These are phyloP conservation scores for Monilinia fructigena DNA, from an alignment of 2,329 filamentous ascomycete genomes.

Conservation along the genomic window DNA sequence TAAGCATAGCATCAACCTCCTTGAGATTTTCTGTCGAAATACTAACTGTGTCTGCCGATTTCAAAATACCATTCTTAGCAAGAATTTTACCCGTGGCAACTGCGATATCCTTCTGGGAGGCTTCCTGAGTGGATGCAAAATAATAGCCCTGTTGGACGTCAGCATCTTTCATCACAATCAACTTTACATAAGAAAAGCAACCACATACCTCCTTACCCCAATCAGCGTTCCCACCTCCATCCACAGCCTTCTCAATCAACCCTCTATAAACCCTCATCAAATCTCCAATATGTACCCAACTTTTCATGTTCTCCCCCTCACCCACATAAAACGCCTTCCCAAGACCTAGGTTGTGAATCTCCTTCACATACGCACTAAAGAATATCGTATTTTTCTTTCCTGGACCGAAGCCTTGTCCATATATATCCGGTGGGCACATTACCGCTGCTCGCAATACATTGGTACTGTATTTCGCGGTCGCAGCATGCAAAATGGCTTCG, in stretches of 20 bases:
- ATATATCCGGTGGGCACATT: background rate
- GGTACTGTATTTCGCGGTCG: background rate
- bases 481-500: background rate
- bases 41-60: background rate
- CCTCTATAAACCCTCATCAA: background rate
- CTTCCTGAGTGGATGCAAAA: background rate
- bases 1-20: background rate
- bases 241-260: background rate
- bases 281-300: background rate
- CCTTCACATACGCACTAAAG: background rate
- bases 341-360: background rate
- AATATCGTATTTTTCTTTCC: background rate
- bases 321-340: conserved; percentile 1
- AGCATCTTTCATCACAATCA: background rate
- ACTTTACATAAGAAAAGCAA: background rate
- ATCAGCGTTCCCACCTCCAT: background rate
- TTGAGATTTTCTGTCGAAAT: background rate
- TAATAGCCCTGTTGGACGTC: background rate
- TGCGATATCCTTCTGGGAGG: background rate
- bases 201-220: background rate
- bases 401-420: background rate
- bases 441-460: background rate
- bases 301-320: background rate
- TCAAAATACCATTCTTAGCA: background rate
- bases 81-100: background rate